Percentiles rank a stretch among this genome's conserved stretches.
These are phyloP conservation scores for Fusarium sp. DNA, from an alignment of 2,329 filamentous ascomycete genomes.

Conservation along the genomic window DNA sequence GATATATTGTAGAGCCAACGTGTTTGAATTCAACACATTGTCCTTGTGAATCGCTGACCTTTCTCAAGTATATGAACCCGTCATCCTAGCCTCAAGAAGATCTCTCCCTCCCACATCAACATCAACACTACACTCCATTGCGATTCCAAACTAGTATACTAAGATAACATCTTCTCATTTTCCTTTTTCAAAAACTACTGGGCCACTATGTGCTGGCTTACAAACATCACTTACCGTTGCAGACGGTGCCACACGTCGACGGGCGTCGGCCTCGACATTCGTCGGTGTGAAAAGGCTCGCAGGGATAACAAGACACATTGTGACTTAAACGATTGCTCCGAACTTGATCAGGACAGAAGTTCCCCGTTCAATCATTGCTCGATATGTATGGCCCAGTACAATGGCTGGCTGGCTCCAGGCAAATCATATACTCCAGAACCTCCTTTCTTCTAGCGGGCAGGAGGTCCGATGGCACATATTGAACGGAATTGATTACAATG, in stretches of 20 bases:
- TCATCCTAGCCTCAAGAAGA: not conserved
- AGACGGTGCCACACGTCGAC: not conserved
- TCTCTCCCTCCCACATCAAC: too few species aligned
- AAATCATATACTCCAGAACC: not conserved
- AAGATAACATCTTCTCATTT: too few species aligned
- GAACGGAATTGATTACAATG: too few species aligned
- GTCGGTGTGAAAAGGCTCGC: not conserved
- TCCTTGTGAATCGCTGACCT: not conserved
- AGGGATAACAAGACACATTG: not conserved
- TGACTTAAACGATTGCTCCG: not conserved
- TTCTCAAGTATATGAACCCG: not conserved
- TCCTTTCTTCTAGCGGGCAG: not conserved
- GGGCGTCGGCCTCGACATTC: not conserved
- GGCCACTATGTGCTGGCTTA: not conserved
- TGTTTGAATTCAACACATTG: fast-evolving
- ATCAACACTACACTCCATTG: not conserved
- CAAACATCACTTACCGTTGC: not conserved
- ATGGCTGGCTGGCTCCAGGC: not conserved
- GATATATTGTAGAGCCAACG: fast-evolving
- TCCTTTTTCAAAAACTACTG: too few species aligned
- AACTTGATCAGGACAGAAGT: not conserved
- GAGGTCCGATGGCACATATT: too few species aligned
- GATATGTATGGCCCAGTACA: not conserved
- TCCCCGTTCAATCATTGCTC: not conserved
- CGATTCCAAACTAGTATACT: not conserved